Conservation (phyloP, 2,329 filamentous ascomycete genomes). For the Aspergillus hortae region DNA sequence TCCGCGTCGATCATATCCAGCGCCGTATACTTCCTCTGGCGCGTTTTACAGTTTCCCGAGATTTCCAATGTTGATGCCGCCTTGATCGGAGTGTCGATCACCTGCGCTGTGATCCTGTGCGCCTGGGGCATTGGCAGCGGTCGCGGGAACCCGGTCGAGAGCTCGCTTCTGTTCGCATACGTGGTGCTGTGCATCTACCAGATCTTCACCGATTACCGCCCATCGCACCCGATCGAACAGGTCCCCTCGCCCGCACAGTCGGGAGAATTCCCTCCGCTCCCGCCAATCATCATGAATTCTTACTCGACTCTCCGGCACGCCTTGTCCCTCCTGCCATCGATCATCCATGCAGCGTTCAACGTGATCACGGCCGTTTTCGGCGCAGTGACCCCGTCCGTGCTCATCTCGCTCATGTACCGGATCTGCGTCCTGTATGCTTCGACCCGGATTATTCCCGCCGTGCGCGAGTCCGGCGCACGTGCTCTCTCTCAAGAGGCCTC, state of each 20-base stretch:
- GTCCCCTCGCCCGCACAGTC: constrained; percentile 54
- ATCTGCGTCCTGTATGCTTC: constrained; percentile 94
- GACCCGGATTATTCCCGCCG: constrained; percentile 90
- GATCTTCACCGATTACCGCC: constrained; percentile 97
- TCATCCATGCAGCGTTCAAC: constrained; percentile 76
- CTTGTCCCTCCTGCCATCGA: constrained; percentile 76
- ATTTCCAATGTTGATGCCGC: constrained; percentile 90
- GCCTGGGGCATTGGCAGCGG: constrained; percentile 93
- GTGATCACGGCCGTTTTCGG: constrained; percentile 89
- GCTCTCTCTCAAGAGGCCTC: constrained; percentile 80
- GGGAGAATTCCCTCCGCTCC: constrained; percentile 84
- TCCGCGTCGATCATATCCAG: constrained; percentile 91
- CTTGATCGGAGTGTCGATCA: constrained; percentile 87
- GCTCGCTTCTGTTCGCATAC: constrained; percentile 92
- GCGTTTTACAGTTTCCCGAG: constrained; percentile 88
- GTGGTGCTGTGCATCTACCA: constrained; percentile 98
- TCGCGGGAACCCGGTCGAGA: constrained; percentile 91
- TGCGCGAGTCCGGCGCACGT: constrained; percentile 79
- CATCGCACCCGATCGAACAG: constrained; percentile 63
- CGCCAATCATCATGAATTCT: constrained; percentile 96
- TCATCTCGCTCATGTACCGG: constrained; percentile 91
- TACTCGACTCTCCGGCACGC: constrained; percentile 88
- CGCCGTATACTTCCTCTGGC: constrained; percentile 93
- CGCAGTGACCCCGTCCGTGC: constrained; percentile 91
- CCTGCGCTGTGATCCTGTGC: constrained; percentile 86